Evolutionary conservation across 2,329 filamentous ascomycete species (phyloP), one percentile per base, ranked within the genome.

Genomic region (Cladosporium sp.): DNA sequence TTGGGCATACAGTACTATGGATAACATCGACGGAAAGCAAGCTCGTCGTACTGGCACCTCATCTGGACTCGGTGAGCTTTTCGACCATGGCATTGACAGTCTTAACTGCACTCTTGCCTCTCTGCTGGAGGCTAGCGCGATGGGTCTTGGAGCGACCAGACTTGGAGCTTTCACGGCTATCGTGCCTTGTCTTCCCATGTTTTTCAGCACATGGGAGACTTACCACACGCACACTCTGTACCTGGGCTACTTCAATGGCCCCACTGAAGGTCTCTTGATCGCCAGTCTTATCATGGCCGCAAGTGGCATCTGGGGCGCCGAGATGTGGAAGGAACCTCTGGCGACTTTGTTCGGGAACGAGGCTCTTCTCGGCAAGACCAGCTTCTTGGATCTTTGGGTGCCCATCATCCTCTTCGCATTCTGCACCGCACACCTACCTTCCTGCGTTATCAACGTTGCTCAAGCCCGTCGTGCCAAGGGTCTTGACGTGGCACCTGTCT

Each of bases 141-240:
- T 99, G 88, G 93, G 90, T 24, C 82, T 96, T 52, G 94, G 94
- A 39, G 85, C 89, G 3, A 90, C 89, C 17, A 87, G 86, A 62
- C 85, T 90, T 19, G 94, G 94, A 64, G 88, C 94, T 58, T 95
- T 96, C 72, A 97, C 94, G 1, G 91, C 92, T 1, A 79, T 99
- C 42, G 86, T 93, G 60, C 94, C 94, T 1, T 95, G 91, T 66
- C 78, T 99, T 44, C 90, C 94, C 60, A 99, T 99, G 94, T 99
- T 96, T 80, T 97, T 99, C 77, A 97, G 93, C 3, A 99, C 94
- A 1, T 99, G 94, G 94, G 94, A 99, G 77, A 99, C 94, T 1
- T 99, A 97, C 73, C 94, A 99, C 75, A 97, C 94, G 4, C 94
- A 99, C 73, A 97, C 94, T 0, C 79, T 99, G 5, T 99, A 96